Evolutionary conservation across 2,329 filamentous ascomycete genomes (phyloP).

Genomic region (Botrytis pseudocinerea): DNA sequence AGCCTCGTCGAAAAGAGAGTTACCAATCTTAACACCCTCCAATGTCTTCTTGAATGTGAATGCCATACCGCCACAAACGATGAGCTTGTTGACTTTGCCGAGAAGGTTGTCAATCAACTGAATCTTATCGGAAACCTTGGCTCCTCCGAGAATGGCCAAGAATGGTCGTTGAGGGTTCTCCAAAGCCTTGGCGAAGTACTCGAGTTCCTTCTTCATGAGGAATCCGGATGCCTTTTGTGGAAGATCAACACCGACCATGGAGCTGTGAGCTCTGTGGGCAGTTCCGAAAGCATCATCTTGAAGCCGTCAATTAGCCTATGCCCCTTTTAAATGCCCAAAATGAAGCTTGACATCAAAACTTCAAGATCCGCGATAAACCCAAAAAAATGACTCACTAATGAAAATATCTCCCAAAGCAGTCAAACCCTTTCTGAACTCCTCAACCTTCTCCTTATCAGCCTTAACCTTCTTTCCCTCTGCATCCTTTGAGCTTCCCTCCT

Average conservation of each 20-base stretch:
- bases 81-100: slow-evolving; percentile 94
- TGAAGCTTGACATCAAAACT: neutral
- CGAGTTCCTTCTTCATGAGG: slow-evolving; percentile 99
- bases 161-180: slow-evolving; percentile 93
- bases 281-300: slow-evolving; percentile 97
- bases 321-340: neutral
- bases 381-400: slow-evolving; percentile 68
- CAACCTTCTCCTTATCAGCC: slow-evolving; percentile 90
- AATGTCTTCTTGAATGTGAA: slow-evolving; percentile 99
- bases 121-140: slow-evolving; percentile 99
- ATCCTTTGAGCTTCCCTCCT: slow-evolving; percentile 96
- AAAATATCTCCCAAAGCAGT: slow-evolving; percentile 94
- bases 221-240: slow-evolving; percentile 97
- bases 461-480: slow-evolving; percentile 95
- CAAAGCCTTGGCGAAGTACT: slow-evolving; percentile 97
- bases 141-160: slow-evolving; percentile 96
- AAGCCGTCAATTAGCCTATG: neutral
- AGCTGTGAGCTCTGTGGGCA: slow-evolving; percentile 96
- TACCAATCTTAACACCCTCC: slow-evolving; percentile 83
- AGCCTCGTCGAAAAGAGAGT: slow-evolving; percentile 88
- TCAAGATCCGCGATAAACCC: neutral
- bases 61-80: slow-evolving; percentile 97
- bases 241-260: slow-evolving; percentile 96
- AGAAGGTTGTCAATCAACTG: slow-evolving; percentile 98
- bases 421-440: slow-evolving; percentile 90